Base-by-base conservation (phyloP, 192 early-diverging fungal genomes). In the Rhizophagus sp. region DNA sequence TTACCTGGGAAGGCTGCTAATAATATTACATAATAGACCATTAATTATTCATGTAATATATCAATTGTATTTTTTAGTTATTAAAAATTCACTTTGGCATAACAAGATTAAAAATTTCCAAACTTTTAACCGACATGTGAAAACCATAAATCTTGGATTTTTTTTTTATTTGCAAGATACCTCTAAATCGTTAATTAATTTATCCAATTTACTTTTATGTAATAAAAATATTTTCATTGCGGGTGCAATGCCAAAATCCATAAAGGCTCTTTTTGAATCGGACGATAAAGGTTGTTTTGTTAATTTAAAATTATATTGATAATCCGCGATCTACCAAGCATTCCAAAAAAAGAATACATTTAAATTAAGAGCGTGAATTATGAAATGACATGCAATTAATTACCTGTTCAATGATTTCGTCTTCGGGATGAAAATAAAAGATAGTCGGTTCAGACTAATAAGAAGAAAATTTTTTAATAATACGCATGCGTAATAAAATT, bases 361-460 rank as follows among this genome's bases (percentile, higher is more conserved):
- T 41, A n/a, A 39, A 49, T 27, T 24, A n/a, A 8, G 3, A 22
- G 0, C 0, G 39, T 22, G 39, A n/a, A 39, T 39, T 36, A 0
- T 2, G 57, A 61, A 57, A 52, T 17, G 57, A 75, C 1, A 39
- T 50, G 24, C 1, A 57, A 6, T 19, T 57, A 57, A 57, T 62
- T 41, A 79, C 78, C 34, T 91, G 88, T 70, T 94, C 93, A 65
- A 97, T 85, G 39, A 97, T 90, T 80, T 97, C 97, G 81, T 99
- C 97, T 76, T 99, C 97, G 1, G 93, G 89, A 81, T 97, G 97
- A 81, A 93, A 93, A 83, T 41, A 41, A 80, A 93, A 94, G 0
- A 86, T 84, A 34, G 83, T 84, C 8, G 83, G 80, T 33, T 84
- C 85, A n/a, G 80, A 69, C 82, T 83, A 82, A 50, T 52, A 70